A percentile compares a stretch with the other conserved stretches of the same genome.
Evolutionary conservation across 129 eudicot genomes (phyloP).

Genomic region (Ambrosia trifida): DNA sequence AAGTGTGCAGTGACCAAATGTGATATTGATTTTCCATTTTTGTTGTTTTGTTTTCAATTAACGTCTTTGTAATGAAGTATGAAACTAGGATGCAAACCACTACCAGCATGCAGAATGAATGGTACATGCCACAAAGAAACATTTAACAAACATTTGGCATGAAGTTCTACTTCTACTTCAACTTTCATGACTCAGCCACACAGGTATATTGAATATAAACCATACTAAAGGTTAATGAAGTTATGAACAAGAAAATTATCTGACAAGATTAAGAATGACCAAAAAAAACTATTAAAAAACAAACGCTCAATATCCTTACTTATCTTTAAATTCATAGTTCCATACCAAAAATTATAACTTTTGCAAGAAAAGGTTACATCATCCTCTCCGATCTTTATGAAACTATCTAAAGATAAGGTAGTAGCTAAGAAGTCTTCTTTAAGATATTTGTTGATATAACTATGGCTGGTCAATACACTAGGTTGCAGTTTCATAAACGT

Average conservation of each 20-base stretch:
- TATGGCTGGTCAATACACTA: not conserved
- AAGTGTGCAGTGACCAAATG: not conserved
- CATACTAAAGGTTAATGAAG: not conserved
- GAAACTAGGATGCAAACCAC: not conserved
- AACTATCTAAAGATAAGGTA: not conserved
- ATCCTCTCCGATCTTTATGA: not conserved
- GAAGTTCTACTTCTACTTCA: slow-evolving; percentile 2
- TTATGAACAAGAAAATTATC: not conserved
- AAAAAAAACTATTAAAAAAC: not conserved
- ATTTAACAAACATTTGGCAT: slow-evolving; percentile 2
- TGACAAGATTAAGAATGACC: slow-evolving; percentile 1
- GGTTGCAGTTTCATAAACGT: not conserved
- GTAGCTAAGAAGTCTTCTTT: not conserved
- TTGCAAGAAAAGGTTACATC: not conserved
- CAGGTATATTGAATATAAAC: not conserved
- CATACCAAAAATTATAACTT: not conserved
- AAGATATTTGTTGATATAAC: not conserved
- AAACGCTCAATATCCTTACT: not conserved
- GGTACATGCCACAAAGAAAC: not conserved
- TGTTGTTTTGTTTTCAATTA: not conserved
- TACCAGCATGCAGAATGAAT: not conserved
- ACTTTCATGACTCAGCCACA: not conserved
- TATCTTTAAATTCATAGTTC: not conserved
- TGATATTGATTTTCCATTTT: not conserved
- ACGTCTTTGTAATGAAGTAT: not conserved